Evolutionary conservation across 352 stramenopile genomes (phyloP).

Genomic region (Globisporangium nagaii): DNA sequence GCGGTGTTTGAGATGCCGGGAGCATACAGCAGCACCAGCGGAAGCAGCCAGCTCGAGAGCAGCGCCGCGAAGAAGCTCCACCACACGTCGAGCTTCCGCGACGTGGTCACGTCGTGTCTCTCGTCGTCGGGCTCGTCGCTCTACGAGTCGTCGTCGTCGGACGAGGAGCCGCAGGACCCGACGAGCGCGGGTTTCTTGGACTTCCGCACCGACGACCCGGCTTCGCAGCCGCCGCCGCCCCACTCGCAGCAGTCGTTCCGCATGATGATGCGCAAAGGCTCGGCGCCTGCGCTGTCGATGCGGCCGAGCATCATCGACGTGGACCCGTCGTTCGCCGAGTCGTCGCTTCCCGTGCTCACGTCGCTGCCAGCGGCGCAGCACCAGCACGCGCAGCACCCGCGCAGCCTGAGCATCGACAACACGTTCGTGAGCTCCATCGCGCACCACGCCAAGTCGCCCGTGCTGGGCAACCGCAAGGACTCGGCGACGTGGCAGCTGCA

Average conservation of each 20-base stretch:
- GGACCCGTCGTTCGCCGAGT: conserved; percentile 40
- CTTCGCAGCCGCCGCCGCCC: background rate
- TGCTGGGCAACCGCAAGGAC: conserved; percentile 54
- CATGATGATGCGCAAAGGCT: conserved; percentile 20
- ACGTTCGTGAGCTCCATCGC: conserved; percentile 19
- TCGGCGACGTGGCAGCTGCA: conserved; percentile 65
- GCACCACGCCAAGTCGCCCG: conserved; percentile 48
- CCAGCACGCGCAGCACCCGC: too few species aligned
- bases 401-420: conserved; percentile 44
- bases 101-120: conserved; percentile 34
- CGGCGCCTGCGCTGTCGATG: conserved; percentile 10
- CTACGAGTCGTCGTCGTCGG: conserved; percentile 42
- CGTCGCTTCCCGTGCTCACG: conserved; percentile 40
- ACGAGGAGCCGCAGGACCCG: conserved; percentile 28
- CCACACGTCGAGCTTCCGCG: conserved; percentile 35
- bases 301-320: conserved; percentile 16
- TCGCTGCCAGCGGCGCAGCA: conserved; percentile 28
- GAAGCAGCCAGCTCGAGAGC: conserved; percentile 15
- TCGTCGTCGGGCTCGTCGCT: conserved; percentile 52
- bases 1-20: conserved; percentile 8
- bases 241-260: conserved; percentile 11
- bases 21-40: background rate
- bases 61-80: conserved; percentile 20
- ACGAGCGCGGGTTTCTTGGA: conserved; percentile 2
- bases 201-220: conserved; percentile 5